Conservation (phyloP, 2,329 filamentous ascomycete genomes). For the Fusarium hainanense region DNA sequence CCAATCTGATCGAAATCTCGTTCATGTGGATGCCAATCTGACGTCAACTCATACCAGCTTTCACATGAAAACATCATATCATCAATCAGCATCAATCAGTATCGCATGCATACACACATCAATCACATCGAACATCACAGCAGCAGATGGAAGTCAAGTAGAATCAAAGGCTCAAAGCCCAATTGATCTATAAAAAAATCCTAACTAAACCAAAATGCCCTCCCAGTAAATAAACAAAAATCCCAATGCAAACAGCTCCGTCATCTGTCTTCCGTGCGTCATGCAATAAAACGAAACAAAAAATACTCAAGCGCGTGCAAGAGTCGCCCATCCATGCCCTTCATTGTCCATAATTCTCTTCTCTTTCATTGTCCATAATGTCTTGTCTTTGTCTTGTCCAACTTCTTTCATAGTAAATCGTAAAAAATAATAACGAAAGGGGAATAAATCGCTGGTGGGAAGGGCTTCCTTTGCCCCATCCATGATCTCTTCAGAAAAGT, state of each 20-base stretch:
- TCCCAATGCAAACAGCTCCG: slow-evolving; percentile 37
- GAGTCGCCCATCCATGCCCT: slow-evolving; percentile 1
- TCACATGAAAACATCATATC: neutral
- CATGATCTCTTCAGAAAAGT: slow-evolving; percentile 26
- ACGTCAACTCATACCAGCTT: fast-evolving
- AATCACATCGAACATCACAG: neutral
- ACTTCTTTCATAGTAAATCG: slow-evolving; percentile 17
- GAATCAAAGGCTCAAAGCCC: neutral
- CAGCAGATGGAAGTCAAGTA: neutral
- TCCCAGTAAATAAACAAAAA: slow-evolving; percentile 3
- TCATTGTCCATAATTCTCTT: no score
- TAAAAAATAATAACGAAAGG: neutral
- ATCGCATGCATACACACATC: no score
- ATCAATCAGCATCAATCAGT: neutral
- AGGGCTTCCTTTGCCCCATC: slow-evolving; percentile 24
- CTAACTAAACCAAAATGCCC: neutral
- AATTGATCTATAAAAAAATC: slow-evolving; percentile 5
- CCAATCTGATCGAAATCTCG: neutral
- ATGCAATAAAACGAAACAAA: slow-evolving; percentile 21
- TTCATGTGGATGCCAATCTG: neutral
- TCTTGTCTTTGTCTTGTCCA: neutral
- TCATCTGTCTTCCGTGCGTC: slow-evolving; percentile 35
- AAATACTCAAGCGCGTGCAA: slow-evolving; percentile 24
- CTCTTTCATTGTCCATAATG: neutral
- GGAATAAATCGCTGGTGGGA: slow-evolving; percentile 31